Percentiles rank a stretch among this genome's conserved stretches.
Evolutionary conservation across 1,139 yeast genomes (phyloP).

Genomic region (Hanseniaspora uvarum): DNA sequence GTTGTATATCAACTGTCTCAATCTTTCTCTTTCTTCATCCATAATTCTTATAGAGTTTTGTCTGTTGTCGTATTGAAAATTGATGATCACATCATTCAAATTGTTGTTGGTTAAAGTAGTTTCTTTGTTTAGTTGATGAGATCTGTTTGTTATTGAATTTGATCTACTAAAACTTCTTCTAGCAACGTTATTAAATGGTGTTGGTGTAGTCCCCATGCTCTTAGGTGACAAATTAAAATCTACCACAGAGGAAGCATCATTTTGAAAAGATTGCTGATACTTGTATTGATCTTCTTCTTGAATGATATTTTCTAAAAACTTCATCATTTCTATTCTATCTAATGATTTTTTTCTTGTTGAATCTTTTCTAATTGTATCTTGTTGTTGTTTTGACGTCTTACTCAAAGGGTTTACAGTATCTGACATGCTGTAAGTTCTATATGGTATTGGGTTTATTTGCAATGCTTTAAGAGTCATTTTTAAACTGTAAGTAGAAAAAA

Average conservation of each 20-base stretch:
- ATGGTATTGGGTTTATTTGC: no score
- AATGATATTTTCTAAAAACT: conserved; percentile 8
- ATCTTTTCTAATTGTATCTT: background rate
- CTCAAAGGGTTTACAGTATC: background rate
- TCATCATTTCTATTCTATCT: conserved; percentile 14
- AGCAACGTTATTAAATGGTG: conserved; percentile 7
- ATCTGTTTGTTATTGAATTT: background rate
- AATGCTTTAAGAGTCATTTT: no score
- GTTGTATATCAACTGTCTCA: conserved; percentile 6
- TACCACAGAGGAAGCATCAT: background rate
- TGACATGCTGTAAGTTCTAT: background rate
- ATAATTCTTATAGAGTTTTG: conserved; percentile 8
- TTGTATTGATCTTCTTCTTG: conserved; percentile 12
- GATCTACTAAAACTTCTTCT: conserved; percentile 16
- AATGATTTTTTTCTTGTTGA: conserved; percentile 7
- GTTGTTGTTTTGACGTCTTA: conserved; percentile 5
- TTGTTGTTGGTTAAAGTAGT: background rate
- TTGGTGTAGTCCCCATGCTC: conserved; percentile 7
- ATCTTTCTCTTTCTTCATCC: conserved; percentile 15
- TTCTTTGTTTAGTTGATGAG: background rate
- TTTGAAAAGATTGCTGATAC: conserved; percentile 12
- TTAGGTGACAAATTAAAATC: conserved; percentile 6
- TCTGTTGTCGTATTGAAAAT: conserved; percentile 13
- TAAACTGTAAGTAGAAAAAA: no score
- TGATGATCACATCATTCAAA: conserved; percentile 6